Evolutionary conservation across 2,329 filamentous ascomycete species (phyloP), one percentile per base, ranked within the genome.

Genomic region (Aspergillus spinulosporus): DNA sequence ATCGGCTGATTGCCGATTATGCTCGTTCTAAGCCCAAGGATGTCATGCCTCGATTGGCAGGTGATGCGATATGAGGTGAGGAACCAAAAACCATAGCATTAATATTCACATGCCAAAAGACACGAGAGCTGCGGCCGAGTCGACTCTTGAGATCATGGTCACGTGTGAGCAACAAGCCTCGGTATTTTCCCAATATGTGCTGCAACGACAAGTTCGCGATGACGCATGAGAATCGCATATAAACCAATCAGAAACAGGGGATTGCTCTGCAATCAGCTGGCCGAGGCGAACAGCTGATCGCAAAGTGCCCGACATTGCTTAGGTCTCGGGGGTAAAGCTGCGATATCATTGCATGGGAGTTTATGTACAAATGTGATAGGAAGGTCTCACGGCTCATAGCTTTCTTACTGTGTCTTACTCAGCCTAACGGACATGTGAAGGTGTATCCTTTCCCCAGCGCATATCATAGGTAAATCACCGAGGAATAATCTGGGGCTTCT

Each of bases 121-220:
- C 34, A 37, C 34, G 6, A 34, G 7, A 8, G 31, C 14, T 8
- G 2, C 40, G 42, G 28, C 43, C 54, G 46, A 49, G 29, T 47
- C 42, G 34, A 49, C 45, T 49, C n/a, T 34, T 46, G 45, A 49
- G n/a, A 42, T 53, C 43, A 43, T 42, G 11, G 52, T 60, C 55
- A 60, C 58, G 55, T 56, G 56, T 7, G 2, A 12, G 0, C 4
- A 4, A 5, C 7, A 4, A 57, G 52, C 64, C 64, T 66, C 64
- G 64, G 64, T 44, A 64, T 21, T 47, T 66, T 55, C 64, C 58
- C 5, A 43, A 56, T 49, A 3, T 1, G 52, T 59, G 8, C 12
- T 42, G 15, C 7, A 14, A 29, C 29, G 40, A 39, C 43, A 26
- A 12, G 43, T 49, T 28, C 15, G 39, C 36, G 31, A 63, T 65